A percentile compares a stretch with the other conserved stretches of the same genome.
These are phyloP conservation scores for Quercus engelmannii DNA, from an alignment of 306 rosid species.

Conservation along the genomic window DNA sequence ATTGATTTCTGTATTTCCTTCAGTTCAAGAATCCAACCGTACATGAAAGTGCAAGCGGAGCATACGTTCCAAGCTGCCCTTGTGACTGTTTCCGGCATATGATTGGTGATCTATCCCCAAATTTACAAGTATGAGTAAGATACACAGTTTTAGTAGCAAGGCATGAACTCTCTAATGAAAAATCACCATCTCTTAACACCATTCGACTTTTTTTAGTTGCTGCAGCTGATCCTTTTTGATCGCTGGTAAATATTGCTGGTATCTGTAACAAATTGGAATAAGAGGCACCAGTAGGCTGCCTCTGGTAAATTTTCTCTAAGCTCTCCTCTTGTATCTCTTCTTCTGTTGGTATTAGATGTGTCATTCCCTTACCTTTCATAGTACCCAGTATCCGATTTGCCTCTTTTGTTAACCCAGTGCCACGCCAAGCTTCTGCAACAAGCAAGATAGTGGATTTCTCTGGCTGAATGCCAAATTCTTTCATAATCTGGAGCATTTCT, in stretches of 20 bases:
- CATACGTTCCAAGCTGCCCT: conserved; percentile 48
- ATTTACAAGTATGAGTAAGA: conserved; percentile 41
- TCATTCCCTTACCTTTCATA: conserved; percentile 20
- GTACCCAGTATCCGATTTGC: conserved; percentile 42
- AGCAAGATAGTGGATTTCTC: conserved; percentile 49
- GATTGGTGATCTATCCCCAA: conserved; percentile 49
- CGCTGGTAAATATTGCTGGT: conserved; percentile 30
- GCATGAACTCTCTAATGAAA: conserved; percentile 32
- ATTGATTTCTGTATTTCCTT: neutral
- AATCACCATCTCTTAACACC: conserved; percentile 41
- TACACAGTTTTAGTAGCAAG: conserved; percentile 38
- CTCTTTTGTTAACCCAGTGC: conserved; percentile 50
- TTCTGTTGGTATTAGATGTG: conserved; percentile 19
- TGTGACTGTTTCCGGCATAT: conserved; percentile 47
- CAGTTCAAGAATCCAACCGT: conserved; percentile 47
- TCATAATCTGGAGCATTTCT: conserved; percentile 60
- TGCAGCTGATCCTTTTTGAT: conserved; percentile 42
- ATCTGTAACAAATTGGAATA: conserved; percentile 36
- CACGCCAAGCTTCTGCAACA: conserved; percentile 66
- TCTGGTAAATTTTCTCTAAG: conserved; percentile 32
- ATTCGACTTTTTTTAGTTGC: conserved; percentile 39
- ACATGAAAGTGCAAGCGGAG: conserved; percentile 54
- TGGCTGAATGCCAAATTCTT: conserved; percentile 46
- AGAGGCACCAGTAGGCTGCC: conserved; percentile 34
- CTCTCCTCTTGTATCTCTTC: conserved; percentile 24